Conservation (phyloP, 768 basidiomycete genomes). For the Gymnopilus dilepis region DNA sequence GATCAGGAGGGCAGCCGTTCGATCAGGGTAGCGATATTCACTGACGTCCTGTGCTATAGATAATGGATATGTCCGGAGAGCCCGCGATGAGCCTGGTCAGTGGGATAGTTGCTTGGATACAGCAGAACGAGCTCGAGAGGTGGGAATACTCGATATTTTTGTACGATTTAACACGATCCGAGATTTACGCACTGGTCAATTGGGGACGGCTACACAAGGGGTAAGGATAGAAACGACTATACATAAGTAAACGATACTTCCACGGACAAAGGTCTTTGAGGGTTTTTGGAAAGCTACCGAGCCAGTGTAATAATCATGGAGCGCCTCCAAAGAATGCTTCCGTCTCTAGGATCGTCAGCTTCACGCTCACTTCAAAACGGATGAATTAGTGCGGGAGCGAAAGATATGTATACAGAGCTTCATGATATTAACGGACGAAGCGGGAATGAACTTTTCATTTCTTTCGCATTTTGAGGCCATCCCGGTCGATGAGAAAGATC, state of each 20-base stretch:
- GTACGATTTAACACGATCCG: constrained; percentile 1
- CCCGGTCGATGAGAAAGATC: not conserved
- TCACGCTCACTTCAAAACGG: too few relatives aligned
- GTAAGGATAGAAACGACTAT: not conserved
- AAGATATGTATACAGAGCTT: too few relatives aligned
- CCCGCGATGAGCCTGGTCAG: constrained; percentile 3
- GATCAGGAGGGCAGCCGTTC: constrained; percentile 29
- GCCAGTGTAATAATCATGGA: too few relatives aligned
- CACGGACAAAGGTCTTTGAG: too few relatives aligned
- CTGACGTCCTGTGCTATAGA: constrained; percentile 19
- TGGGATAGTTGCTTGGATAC: constrained; percentile 6
- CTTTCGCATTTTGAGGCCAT: not conserved
- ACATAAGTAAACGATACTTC: too few relatives aligned
- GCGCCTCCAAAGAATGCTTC: too few relatives aligned
- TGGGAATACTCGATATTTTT: constrained; percentile 3
- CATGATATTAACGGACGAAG: too few relatives aligned
- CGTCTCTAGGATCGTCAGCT: too few relatives aligned
- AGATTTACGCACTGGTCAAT: not conserved
- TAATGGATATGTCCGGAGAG: constrained; percentile 14
- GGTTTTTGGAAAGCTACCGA: too few relatives aligned
- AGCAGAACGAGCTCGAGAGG: not conserved
- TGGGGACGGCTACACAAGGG: not conserved
- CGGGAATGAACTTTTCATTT: not conserved
- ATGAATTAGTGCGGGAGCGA: too few relatives aligned
- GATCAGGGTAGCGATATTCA: constrained; percentile 30